A percentile compares a stretch with the other conserved stretches of the same genome.
These are phyloP conservation scores for Cryomyces antarcticus DNA, from an alignment of 495 filamentous ascomycete species.

Conservation along the genomic window DNA sequence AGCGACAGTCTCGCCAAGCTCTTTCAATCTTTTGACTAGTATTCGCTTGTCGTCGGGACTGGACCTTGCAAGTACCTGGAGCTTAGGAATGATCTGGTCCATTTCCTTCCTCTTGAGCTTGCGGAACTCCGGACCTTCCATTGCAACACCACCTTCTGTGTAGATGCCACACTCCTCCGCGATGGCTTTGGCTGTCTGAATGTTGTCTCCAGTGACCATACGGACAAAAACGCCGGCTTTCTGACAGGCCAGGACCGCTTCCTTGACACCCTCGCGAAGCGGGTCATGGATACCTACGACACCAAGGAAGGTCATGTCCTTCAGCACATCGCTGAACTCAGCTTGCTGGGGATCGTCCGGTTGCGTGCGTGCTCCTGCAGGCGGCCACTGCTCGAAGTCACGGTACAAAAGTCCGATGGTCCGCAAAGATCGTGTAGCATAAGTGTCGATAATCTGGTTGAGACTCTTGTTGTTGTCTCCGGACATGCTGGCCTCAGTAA, in stretches of 20 bases:
- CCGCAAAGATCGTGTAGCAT: slow-evolving; percentile 63
- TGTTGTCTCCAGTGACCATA: slow-evolving; percentile 86
- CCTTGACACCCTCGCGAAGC: slow-evolving; percentile 43
- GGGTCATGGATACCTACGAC: slow-evolving; percentile 51
- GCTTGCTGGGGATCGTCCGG: slow-evolving; percentile 53
- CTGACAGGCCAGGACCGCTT: slow-evolving; percentile 57
- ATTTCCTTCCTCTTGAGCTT: slow-evolving; percentile 45
- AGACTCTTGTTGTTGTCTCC: slow-evolving; percentile 27
- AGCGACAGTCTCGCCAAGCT: slow-evolving; percentile 73
- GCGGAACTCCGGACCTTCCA: slow-evolving; percentile 69
- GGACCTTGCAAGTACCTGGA: slow-evolving; percentile 71
- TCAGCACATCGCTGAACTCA: slow-evolving; percentile 60
- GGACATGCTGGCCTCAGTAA: slow-evolving; percentile 15
- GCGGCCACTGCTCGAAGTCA: slow-evolving; percentile 82
- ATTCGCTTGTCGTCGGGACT: slow-evolving; percentile 71
- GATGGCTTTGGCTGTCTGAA: slow-evolving; percentile 69
- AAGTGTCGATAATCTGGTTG: slow-evolving; percentile 45
- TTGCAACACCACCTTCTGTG: slow-evolving; percentile 50
- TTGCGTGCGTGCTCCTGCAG: slow-evolving; percentile 37
- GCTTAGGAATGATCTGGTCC: slow-evolving; percentile 45
- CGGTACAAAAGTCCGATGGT: slow-evolving; percentile 76
- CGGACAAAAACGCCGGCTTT: slow-evolving; percentile 65
- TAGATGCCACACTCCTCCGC: slow-evolving; percentile 70
- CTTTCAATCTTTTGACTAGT: slow-evolving; percentile 61
- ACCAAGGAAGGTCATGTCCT: slow-evolving; percentile 40